Percentiles rank a stretch among this genome's conserved stretches.
Evolutionary conservation across 805 yeast genomes (phyloP).

Genomic region (Sugiyamaella smithiae): DNA sequence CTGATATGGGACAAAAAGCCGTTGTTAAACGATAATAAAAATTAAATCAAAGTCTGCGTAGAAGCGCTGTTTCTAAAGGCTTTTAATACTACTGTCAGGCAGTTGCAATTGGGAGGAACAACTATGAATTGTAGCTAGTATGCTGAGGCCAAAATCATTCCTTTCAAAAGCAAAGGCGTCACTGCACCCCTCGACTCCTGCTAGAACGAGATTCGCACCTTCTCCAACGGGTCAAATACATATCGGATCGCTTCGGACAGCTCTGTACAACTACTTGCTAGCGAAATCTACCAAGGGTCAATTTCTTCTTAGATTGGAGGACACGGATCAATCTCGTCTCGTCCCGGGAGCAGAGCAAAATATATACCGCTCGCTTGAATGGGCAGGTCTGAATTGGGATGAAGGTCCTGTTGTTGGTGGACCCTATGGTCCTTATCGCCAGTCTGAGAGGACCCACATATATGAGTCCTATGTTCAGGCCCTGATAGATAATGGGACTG

Average conservation of each 20-base stretch:
- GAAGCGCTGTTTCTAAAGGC: no score
- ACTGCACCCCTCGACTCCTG: slow-evolving; percentile 42
- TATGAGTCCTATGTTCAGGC: slow-evolving; percentile 58
- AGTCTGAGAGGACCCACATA: slow-evolving; percentile 70
- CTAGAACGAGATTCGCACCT: slow-evolving; percentile 92
- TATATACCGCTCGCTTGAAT: slow-evolving; percentile 67
- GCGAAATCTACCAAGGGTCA: slow-evolving; percentile 79
- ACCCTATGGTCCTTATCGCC: slow-evolving; percentile 75
- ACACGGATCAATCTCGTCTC: slow-evolving; percentile 81
- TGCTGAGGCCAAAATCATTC: not conserved
- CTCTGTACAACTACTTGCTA: slow-evolving; percentile 78
- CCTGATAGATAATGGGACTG: slow-evolving; percentile 62
- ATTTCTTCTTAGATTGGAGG: slow-evolving; percentile 82
- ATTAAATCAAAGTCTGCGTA: no score
- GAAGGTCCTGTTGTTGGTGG: slow-evolving; percentile 73
- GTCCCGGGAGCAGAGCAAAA: slow-evolving; percentile 80
- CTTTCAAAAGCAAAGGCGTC: not conserved
- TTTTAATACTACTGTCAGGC: no score
- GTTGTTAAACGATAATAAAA: no score
- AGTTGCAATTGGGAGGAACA: no score
- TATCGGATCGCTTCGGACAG: slow-evolving; percentile 90
- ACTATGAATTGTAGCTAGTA: not conserved
- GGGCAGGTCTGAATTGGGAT: slow-evolving; percentile 76
- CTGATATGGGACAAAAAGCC: no score
- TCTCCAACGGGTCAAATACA: slow-evolving; percentile 97